A percentile compares a stretch with the other conserved stretches of the same genome.
phyloP scores from a whole-genome alignment of 805 yeast species.

The Ogataea corticis region DNA sequence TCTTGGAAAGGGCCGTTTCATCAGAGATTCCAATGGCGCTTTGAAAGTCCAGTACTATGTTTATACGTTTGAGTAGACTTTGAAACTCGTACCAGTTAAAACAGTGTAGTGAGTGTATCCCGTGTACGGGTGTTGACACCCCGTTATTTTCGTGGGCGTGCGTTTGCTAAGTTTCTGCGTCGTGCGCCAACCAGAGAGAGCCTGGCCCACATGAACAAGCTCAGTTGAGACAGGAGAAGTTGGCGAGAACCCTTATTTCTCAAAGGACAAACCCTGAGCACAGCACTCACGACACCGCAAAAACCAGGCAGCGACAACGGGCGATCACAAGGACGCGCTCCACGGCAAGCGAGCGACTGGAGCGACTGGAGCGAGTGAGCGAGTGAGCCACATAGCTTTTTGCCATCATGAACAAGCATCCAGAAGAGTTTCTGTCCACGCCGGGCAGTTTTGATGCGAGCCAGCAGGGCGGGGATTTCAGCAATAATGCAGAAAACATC shows the following conservation, averaged over 20 bases:
- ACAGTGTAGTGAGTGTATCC: not conserved
- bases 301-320: not conserved
- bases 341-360: constrained; percentile 2
- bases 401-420: constrained; percentile 9
- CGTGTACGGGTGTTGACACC: not conserved
- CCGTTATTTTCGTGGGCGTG: not conserved
- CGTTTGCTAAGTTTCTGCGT: not conserved
- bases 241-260: not conserved
- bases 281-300: not conserved
- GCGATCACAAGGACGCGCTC: constrained; percentile 1
- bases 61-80: constrained; percentile 35
- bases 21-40: constrained; percentile 45
- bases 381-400: not conserved
- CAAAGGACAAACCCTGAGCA: not conserved
- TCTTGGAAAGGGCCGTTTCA: constrained; percentile 60
- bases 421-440: constrained; percentile 11
- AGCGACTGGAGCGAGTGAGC: constrained; percentile 6
- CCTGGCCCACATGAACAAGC: constrained; percentile 1
- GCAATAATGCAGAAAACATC: not conserved
- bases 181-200: constrained; percentile 1
- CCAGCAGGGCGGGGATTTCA: not conserved
- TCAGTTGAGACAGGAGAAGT: not conserved
- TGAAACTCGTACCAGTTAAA: no score
- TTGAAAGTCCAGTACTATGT: constrained; percentile 57
- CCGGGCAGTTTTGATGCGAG: constrained; percentile 12